These are phyloP conservation scores for Priceomyces carsonii DNA, from an alignment of 805 yeast species.

Conservation along the genomic window DNA sequence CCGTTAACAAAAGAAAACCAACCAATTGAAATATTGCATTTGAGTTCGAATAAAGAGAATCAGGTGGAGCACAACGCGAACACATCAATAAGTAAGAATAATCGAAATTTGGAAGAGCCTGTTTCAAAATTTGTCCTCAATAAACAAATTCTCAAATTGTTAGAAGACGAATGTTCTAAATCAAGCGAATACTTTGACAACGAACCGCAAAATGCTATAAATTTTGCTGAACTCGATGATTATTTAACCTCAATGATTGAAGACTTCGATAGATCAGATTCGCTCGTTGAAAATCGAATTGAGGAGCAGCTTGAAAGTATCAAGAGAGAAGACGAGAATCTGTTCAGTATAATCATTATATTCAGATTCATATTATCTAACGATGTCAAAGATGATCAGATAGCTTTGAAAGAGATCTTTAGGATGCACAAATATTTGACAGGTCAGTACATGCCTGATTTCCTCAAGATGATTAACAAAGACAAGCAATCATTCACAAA, in stretches of 20 bases:
- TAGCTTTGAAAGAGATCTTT: constrained; percentile 8
- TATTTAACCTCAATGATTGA: background rate
- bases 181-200: constrained; percentile 1
- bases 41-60: too few relatives aligned
- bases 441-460: background rate
- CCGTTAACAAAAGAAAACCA: too few relatives aligned
- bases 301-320: constrained; percentile 1
- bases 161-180: background rate
- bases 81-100: too few relatives aligned
- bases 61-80: too few relatives aligned
- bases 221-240: background rate
- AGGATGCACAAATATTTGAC: constrained; percentile 2
- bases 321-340: background rate
- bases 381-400: constrained; percentile 13
- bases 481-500: constrained; percentile 1
- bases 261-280: background rate
- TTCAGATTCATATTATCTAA: constrained; percentile 15
- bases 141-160: background rate
- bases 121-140: background rate
- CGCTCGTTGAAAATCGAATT: background rate
- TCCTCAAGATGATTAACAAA: background rate
- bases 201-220: background rate
- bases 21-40: too few relatives aligned
- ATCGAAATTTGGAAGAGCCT: too few relatives aligned
- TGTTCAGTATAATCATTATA: constrained; percentile 6